Conservation (phyloP, 345 rosid species). For the Salix viminalis region DNA sequence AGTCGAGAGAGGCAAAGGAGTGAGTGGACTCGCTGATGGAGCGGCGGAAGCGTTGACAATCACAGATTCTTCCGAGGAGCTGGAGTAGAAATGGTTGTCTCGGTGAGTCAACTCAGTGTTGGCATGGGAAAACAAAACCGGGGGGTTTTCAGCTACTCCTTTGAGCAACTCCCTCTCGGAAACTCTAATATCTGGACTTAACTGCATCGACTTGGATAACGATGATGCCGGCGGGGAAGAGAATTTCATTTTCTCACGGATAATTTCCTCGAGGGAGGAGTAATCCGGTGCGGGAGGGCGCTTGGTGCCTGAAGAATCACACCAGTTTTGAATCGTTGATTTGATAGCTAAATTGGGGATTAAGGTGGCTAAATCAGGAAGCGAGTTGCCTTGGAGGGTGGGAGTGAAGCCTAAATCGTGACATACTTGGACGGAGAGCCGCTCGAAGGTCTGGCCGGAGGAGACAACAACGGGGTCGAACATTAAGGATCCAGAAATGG, state of each 20-base stretch:
- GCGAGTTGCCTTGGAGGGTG: slow-evolving; percentile 8
- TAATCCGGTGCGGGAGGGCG: slow-evolving; percentile 23
- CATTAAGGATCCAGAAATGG: slow-evolving; percentile 33
- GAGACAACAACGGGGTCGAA: slow-evolving; percentile 38
- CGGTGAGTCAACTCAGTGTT: slow-evolving; percentile 47
- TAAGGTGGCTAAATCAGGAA: slow-evolving; percentile 20
- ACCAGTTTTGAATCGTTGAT: slow-evolving; percentile 28
- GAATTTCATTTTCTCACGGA: slow-evolving; percentile 11
- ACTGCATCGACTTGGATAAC: not conserved
- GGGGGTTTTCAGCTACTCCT: slow-evolving; percentile 43
- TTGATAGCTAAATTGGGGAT: slow-evolving; percentile 30
- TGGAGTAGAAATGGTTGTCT: slow-evolving; percentile 19
- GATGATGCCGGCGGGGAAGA: not conserved
- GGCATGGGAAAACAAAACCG: slow-evolving; percentile 21
- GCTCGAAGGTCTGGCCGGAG: slow-evolving; percentile 41
- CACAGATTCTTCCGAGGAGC: slow-evolving; percentile 32
- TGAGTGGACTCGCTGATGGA: slow-evolving; percentile 36
- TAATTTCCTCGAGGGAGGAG: slow-evolving; percentile 4
- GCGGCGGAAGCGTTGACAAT: slow-evolving; percentile 7
- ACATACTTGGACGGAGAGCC: slow-evolving; percentile 32
- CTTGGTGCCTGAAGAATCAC: slow-evolving; percentile 9
- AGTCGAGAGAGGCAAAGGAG: slow-evolving; percentile 68
- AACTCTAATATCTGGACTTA: slow-evolving; percentile 37
- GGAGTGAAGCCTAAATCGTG: slow-evolving; percentile 21
- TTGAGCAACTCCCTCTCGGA: slow-evolving; percentile 65